Evolutionary conservation across 2,329 filamentous ascomycete genomes (phyloP), one percentile per base, ranked within the genome.

Genomic region (Chrysoporthe puriensis): DNA sequence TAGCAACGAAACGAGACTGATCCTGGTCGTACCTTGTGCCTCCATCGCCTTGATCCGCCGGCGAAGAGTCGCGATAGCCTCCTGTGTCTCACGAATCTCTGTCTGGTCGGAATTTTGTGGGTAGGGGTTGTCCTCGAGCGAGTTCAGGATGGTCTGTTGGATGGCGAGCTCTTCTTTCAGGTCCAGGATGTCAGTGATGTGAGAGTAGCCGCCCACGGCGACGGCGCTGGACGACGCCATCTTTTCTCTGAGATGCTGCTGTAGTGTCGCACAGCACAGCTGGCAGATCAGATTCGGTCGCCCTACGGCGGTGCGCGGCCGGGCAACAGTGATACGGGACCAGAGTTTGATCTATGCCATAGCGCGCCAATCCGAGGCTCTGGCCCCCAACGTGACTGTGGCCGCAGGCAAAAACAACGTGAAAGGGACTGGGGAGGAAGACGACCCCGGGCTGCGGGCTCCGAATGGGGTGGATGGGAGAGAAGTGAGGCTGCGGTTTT

Each of bases 121-220:
- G 11, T 72, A 59, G 3, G 74, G 72, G 2, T 72, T 66, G 57
- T 78, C 75, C 50, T 73, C 71, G n/a, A 85, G 77, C 1, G 82
- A 84, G 8, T 73, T 70, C 3, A 85, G 75, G 26, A 85, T 77
- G 62, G 81, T 79, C 59, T 75, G 75, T 68, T 83, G 79, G 26
- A 83, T 76, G 43, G 72, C 75, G 69, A 85, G 73, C 66, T 84
- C 82, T 60, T 83, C 80, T 21, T 70, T 60, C n/a, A 46, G 11
- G 32, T 57, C 54, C 21, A 57, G 71, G 26, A 84, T 71, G 21
- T 73, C 74, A 59, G 75, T 72, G 21, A 76, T 50, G 43, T 52
- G 54, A 18, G 40, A 21, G 40, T 42, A 2, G 42, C 32, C 8
- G 34, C 13, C 44, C 18, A 56, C 32, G 8, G 42, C 26, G 42